Evolutionary conservation across 1,284 basidiomycete genomes (phyloP).

Genomic region (Veloporphyrellus conicus): DNA sequence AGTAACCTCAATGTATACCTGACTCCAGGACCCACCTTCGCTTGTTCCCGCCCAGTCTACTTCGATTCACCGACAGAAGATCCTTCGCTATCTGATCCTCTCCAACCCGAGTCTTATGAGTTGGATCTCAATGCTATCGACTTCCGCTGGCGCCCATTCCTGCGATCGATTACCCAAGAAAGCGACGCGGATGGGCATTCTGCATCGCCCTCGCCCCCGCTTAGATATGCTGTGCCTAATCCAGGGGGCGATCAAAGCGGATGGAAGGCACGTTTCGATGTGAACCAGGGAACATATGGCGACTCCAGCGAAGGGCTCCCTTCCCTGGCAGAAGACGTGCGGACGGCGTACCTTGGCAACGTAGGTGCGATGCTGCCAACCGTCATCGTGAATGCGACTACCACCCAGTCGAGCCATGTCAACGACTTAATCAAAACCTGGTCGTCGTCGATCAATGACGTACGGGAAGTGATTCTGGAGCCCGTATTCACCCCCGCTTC

Average conservation of each 20-base stretch:
- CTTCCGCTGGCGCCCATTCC: slow-evolving; percentile 52
- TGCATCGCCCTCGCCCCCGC: neutral
- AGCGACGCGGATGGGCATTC: neutral
- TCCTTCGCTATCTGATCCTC: slow-evolving; percentile 41
- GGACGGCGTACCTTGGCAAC: slow-evolving; percentile 8
- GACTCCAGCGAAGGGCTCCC: slow-evolving; percentile 16
- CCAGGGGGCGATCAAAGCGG: slow-evolving; percentile 18
- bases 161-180: slow-evolving; percentile 20
- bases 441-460: slow-evolving; percentile 18
- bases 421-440: slow-evolving; percentile 4
- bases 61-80: slow-evolving; percentile 54
- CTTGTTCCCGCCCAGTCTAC: slow-evolving; percentile 36
- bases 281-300: slow-evolving; percentile 9
- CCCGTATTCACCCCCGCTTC: slow-evolving; percentile 40
- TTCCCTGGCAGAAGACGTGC: slow-evolving; percentile 7
- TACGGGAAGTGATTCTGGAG: slow-evolving; percentile 1
- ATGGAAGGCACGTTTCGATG: slow-evolving; percentile 10
- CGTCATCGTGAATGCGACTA: slow-evolving; percentile 3
- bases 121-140: slow-evolving; percentile 42
- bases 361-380: slow-evolving; percentile 7
- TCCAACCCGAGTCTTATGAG: slow-evolving; percentile 33
- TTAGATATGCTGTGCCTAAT: slow-evolving; percentile 8
- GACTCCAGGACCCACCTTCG: slow-evolving; percentile 33
- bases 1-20: slow-evolving; percentile 22
- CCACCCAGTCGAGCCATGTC: neutral